A percentile compares a stretch with the other conserved stretches of the same genome.
phyloP scores from a whole-genome alignment of 441 rosid species.

The Pelargonium fulgidum region DNA sequence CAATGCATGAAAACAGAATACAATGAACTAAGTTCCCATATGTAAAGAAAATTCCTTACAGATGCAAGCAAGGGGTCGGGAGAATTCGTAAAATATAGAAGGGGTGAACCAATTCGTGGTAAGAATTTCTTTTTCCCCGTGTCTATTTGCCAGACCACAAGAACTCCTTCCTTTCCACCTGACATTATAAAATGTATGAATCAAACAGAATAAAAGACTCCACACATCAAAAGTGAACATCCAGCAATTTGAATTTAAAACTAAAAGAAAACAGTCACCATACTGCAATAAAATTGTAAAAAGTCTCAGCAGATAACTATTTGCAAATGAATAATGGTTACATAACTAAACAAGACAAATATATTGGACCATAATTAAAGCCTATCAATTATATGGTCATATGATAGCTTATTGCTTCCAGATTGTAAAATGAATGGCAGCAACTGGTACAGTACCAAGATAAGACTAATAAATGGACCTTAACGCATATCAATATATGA shows the following conservation, averaged over 20 bases:
- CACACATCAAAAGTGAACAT: not conserved
- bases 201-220: not conserved
- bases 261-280: not conserved
- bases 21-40: slow-evolving; percentile 2
- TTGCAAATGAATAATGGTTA: not conserved
- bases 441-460: not conserved
- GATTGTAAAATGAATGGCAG: not conserved
- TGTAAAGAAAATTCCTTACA: slow-evolving; percentile 39
- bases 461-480: not conserved
- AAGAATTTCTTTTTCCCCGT: slow-evolving; percentile 92
- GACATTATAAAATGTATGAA: not conserved
- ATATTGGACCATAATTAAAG: not conserved
- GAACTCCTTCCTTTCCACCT: slow-evolving; percentile 99
- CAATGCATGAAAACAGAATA: slow-evolving; percentile 15
- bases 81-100: slow-evolving; percentile 57
- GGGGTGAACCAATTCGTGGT: slow-evolving; percentile 93
- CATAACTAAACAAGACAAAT: not conserved
- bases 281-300: not conserved
- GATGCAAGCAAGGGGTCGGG: slow-evolving; percentile 83
- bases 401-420: not conserved
- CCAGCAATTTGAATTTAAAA: not conserved
- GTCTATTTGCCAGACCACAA: slow-evolving; percentile 97
- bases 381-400: slow-evolving; percentile 1
- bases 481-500: not conserved
- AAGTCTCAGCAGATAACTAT: not conserved